Evolutionary conservation across 2,329 filamentous ascomycete species (phyloP), one percentile per base, ranked within the genome.

Genomic region (Rhexocercosporidium sp.): DNA sequence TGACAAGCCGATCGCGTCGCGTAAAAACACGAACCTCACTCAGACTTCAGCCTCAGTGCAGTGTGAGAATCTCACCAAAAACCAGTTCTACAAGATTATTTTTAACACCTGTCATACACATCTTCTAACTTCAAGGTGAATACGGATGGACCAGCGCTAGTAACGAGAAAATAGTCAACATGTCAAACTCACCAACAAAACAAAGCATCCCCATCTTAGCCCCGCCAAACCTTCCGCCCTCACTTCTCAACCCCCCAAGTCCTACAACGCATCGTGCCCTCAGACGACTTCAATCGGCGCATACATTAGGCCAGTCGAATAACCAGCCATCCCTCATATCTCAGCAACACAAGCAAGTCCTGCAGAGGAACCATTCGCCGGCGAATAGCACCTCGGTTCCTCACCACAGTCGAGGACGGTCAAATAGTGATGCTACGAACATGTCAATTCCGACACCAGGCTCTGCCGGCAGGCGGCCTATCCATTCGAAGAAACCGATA

Each of bases 201-300:
- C 72, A 76, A 31, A 66, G 57, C 20, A 69, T 75, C 37, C 72
- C 74, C 20, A 69, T 66, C 18, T 62, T 73, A 25, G 62, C 68
- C 59, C 70, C 72, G 49, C 70, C 72, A 59, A 67, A 64, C 27
- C 51, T 64, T 39, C 66, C 68, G n/a, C 64, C 70, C 27, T 44
- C 67, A 8, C 80, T 86, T 63, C 82, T 86, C 74, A 78, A 84
- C 57, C 84, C 88, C 69, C 83, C 87, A 27, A 89, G 88, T 31
- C 88, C 89, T 51, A 85, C 88, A 69, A 88, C 88, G 29, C 87
- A 89, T 76, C 87, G 91, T 74, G 85, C 87, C 56, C 83, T 94
- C 68, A 87, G 92, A 72, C 90, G 90, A 77, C 87, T 93, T 34
- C 90, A 93, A 79, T 94, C 92, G 37, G 91, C 92, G 60, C 91